These are phyloP conservation scores for Globisporangium solare DNA, from an alignment of 352 stramenopile genomes.

Conservation along the genomic window DNA sequence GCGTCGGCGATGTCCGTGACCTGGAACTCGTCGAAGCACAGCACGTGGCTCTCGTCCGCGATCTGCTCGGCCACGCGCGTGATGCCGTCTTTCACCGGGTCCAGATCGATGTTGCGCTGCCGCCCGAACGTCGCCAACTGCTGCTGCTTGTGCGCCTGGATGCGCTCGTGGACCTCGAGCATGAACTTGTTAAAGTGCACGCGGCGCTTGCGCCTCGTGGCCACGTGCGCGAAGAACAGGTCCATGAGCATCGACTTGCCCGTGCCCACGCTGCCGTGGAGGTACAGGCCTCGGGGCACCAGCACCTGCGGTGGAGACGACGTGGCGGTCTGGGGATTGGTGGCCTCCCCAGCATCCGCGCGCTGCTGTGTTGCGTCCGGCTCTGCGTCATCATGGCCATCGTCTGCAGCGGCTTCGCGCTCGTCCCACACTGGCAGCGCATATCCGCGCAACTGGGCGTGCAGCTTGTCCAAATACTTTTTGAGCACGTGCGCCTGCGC, in stretches of 20 bases:
- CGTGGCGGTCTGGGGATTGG: conserved; percentile 1
- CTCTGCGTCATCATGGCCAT: not conserved
- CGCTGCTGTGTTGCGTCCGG: not conserved
- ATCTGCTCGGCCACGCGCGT: conserved; percentile 83
- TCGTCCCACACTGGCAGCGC: conserved; percentile 28
- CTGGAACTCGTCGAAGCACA: conserved; percentile 99
- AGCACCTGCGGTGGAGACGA: conserved; percentile 18
- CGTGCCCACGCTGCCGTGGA: conserved; percentile 93
- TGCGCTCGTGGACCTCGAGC: conserved; percentile 91
- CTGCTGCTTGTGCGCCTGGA: conserved; percentile 89
- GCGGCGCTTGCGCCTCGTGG: conserved; percentile 71
- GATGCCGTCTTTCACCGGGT: conserved; percentile 68
- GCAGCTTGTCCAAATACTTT: conserved; percentile 58
- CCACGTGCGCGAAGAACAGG: conserved; percentile 83
- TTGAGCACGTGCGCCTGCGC: conserved; percentile 25
- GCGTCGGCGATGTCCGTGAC: conserved; percentile 97
- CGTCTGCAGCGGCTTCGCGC: not conserved
- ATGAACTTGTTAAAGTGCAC: conserved; percentile 99
- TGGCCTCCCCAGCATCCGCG: not conserved
- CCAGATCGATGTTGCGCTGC: conserved; percentile 83
- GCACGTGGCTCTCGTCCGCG: conserved; percentile 81
- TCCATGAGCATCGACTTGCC: conserved; percentile 98
- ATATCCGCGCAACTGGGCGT: conserved; percentile 49
- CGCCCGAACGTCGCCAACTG: conserved; percentile 75
- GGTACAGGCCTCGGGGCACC: conserved; percentile 89